Evolutionary conservation across 305 asterid species (phyloP), one percentile per base, ranked within the genome.

Genomic region (Rubia peregrina): DNA sequence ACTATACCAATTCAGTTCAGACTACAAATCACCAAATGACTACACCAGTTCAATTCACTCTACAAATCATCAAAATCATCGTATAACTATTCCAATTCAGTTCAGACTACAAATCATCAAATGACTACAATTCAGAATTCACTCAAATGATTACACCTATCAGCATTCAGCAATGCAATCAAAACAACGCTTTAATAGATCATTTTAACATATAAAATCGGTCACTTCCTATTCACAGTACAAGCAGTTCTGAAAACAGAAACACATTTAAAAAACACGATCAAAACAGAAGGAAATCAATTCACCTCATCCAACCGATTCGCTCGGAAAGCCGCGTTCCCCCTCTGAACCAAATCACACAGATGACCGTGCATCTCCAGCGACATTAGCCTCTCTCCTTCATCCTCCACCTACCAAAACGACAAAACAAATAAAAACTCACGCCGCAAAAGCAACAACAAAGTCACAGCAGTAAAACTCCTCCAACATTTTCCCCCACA

Each of bases 291-390:
- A 17, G 30, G 24, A 44, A 69, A 55, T 30, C 53, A 51, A 71
- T 68, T 65, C 53, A 94, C 99, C 96, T 89, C 94, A 63, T 91
- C 95, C 33, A 85, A 77, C 75, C 88, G 80, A 67, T 79, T 80
- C 51, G 80, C 95, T 10, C 88, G 89, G 73, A 91, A 90, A 6
- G 96, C 93, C 40, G 63, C 73, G 76, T 91, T 94, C 74, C 95
- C 99, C 65, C 21, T 61, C 41, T 80, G 85, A 87, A 91, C 80
- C 76, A 86, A 83, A 73, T 85, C 90, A 73, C 65, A 65, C 60
- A 94, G 86, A 80, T 86, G 83, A 69, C 65, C 74, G 64, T 75
- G 82, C 75, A 95, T 80, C 79, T 89, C 96, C 87, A 75, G 57
- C 19, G 96, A 84, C 86, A 84, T 79, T 72, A 90, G 84, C 69